Evolutionary conservation across 139 green algal genomes (phyloP), one percentile per base, ranked within the genome.

Genomic region (Asterochloris erici): DNA sequence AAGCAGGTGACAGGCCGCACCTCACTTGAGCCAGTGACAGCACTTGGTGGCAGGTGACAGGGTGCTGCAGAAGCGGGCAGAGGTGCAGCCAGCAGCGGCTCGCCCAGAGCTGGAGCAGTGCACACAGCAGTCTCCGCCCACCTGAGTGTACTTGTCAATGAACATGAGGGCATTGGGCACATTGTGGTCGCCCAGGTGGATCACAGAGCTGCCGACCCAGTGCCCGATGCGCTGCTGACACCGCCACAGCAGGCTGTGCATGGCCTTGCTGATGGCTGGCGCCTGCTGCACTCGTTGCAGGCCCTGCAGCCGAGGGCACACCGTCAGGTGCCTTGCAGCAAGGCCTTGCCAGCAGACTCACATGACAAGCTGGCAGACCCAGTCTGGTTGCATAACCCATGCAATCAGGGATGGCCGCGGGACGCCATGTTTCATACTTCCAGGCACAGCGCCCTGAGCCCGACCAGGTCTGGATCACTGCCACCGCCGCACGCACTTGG

Each of bases 111-210:
- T 54, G 38, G 38, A 54, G 38, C 38, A 54, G 38, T 6, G 38
- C 6, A 6, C 38, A 54, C 38, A 54, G 38, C 38, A 54, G 6
- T 54, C 38, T 54, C 38, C 6, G 24, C 61, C 11, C 64, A 87
- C 91, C 90, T 97, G 93, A 10, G 91, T 97, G 91, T 98, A 99
- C 90, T 99, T 99, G 91, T 98, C 94, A 74, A 98, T 97, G 91
- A 99, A 98, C 83, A 96, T 92, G 28, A 98, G 90, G 27, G 94
- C 94, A 84, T 98, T 98, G 70, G 95, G 95, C 68, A 98, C 95
- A 86, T 98, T 98, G 91, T 98, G 94, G 87, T 99, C 96, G 17
- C 95, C 96, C 73, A 98, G 86, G 86, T 98, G 96, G n/a, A 98
- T 89, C 29, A 99, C 96, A 12, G 87, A 91, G 70, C 85, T 94